Percentiles rank a stretch among this genome's conserved stretches.
phyloP scores from a whole-genome alignment of 1,139 yeast genomes.

The Pichia sp. region DNA sequence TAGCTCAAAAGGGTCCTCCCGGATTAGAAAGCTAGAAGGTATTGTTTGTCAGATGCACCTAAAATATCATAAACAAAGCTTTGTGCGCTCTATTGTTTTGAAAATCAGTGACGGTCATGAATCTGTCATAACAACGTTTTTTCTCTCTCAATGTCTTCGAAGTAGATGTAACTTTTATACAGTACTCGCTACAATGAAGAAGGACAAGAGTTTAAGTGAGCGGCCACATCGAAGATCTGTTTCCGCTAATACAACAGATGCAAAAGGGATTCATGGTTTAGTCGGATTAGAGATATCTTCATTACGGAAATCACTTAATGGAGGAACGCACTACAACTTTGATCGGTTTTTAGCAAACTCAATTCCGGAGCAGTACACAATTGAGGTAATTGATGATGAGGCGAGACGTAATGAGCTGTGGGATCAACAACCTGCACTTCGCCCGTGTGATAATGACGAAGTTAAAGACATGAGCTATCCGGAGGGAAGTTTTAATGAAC shows the following conservation, averaged over 20 bases:
- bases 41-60: background rate
- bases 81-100: background rate
- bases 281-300: constrained; percentile 11
- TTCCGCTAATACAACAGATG: background rate
- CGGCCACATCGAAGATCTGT: background rate
- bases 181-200: background rate
- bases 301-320: constrained; percentile 11
- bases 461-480: background rate
- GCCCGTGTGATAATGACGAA: constrained; percentile 1
- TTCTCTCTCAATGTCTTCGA: too few relatives aligned
- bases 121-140: too few relatives aligned
- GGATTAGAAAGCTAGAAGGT: too few relatives aligned
- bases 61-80: background rate
- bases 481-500: constrained; percentile 11
- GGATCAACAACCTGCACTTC: background rate
- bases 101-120: background rate
- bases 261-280: constrained; percentile 7
- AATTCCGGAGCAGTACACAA: constrained; percentile 26
- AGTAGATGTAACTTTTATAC: too few relatives aligned
- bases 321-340: constrained; percentile 25
- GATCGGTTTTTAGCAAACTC: constrained; percentile 23
- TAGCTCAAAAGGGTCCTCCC: background rate
- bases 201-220: background rate
- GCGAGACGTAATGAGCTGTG: constrained; percentile 6
- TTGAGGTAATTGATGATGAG: constrained; percentile 18